phyloP scores from a whole-genome alignment of 352 stramenopile genomes.

The Pythium rhizo-oryzae region DNA sequence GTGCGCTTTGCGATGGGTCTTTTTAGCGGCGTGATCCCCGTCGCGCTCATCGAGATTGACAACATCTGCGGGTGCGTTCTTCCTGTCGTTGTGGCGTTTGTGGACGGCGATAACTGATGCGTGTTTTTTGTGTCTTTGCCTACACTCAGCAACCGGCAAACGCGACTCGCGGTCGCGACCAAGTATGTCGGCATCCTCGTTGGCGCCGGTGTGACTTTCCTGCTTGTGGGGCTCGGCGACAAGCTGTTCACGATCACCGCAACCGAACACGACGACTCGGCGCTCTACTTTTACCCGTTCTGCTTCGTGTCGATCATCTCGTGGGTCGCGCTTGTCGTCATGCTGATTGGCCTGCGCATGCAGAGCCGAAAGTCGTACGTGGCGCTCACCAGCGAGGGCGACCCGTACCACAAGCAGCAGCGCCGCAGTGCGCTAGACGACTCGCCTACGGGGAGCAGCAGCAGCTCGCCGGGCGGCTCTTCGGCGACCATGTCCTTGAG shows the following conservation, averaged over 20 bases:
- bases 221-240: conserved; percentile 48
- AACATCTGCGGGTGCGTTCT: conserved; percentile 69
- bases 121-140: neutral
- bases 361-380: conserved; percentile 67
- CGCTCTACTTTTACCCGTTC: conserved; percentile 79
- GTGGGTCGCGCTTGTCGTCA: conserved; percentile 70
- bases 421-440: conserved; percentile 36
- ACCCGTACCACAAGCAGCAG: conserved; percentile 51
- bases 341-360: conserved; percentile 65
- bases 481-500: conserved; percentile 40
- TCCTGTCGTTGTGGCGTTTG: neutral
- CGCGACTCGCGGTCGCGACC: conserved; percentile 56
- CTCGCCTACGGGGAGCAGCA: conserved; percentile 21
- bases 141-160: conserved; percentile 57
- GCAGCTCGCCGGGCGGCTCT: conserved; percentile 18
- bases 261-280: conserved; percentile 41
- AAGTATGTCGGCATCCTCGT: conserved; percentile 72
- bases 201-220: conserved; percentile 50
- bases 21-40: conserved; percentile 72
- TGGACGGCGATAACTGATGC: neutral
- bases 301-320: conserved; percentile 74
- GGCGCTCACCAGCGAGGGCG: conserved; percentile 57
- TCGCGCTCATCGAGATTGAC: conserved; percentile 82
- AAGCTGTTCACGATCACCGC: conserved; percentile 52
- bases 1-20: conserved; percentile 78